Evolutionary conservation across 306 rosid genomes (phyloP).

Genomic region (Ochetophila trinervis): DNA sequence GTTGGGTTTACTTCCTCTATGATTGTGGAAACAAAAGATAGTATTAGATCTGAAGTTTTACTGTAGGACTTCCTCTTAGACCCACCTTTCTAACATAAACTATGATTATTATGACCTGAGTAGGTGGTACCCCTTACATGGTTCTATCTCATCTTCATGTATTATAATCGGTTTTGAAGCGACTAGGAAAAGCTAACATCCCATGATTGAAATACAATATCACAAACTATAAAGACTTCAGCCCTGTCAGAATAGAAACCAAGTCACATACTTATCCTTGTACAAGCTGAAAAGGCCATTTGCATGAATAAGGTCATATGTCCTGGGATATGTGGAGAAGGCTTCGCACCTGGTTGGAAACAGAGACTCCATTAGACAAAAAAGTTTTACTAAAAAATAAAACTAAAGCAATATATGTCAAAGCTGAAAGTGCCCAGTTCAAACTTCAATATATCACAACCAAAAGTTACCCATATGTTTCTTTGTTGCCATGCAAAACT

Average conservation of each 20-base stretch:
- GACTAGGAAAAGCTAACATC: too few species aligned
- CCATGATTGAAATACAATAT: background rate
- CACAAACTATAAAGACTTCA: background rate
- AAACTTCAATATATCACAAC: background rate
- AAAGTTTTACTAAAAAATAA: slow-evolving; percentile 6
- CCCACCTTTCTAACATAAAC: too few species aligned
- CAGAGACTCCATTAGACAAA: slow-evolving; percentile 9
- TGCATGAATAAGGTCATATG: slow-evolving; percentile 84
- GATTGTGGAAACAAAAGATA: too few species aligned
- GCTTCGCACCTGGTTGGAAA: slow-evolving; percentile 68
- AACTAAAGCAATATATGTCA: background rate
- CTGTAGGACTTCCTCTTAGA: too few species aligned
- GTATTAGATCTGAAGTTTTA: too few species aligned
- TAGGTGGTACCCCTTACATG: too few species aligned
- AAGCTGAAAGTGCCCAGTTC: background rate
- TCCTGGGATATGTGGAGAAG: slow-evolving; percentile 90
- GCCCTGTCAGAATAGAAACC: background rate
- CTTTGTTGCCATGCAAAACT: too few species aligned
- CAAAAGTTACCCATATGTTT: background rate
- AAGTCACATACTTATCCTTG: slow-evolving; percentile 48
- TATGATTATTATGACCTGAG: too few species aligned
- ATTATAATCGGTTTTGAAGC: too few species aligned
- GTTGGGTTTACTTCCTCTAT: too few species aligned
- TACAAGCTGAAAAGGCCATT: slow-evolving; percentile 73
- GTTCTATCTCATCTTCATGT: too few species aligned